Base-by-base conservation (phyloP, 1,139 yeast genomes). In the Yamadazyma kanchanaburiensis region DNA sequence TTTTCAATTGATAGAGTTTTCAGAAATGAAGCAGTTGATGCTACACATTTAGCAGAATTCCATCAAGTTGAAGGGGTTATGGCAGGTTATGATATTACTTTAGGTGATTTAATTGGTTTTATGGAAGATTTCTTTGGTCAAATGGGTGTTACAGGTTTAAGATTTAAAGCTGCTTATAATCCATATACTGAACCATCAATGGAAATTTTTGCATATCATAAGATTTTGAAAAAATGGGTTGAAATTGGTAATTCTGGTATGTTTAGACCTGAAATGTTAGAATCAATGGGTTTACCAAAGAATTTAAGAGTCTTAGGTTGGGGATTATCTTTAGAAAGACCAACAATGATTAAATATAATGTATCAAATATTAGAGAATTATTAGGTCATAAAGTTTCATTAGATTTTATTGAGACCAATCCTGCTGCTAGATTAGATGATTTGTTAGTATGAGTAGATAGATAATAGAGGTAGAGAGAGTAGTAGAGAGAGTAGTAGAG, bases 231-330 rank as follows among this genome's bases (percentile, higher is more conserved):
- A 51, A 91, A 88, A 60, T 94, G 98, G 98, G 98, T 94, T 41
- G 99, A 94, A 70, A 89, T 94, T 53, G 99, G 99, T 60, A 94
- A 94, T 71, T 87, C 96, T 15, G 99, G 98, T 60, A 84, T 94
- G 96, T 94, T 94, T 74, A 80, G 99, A 66, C 98, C 99, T 15
- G 99, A 94, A 64, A 94, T 94, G 99, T 74, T 94, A 58, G 96
- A 88, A 64, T 69, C 96, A 27, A 89, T 91, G 97, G 98, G 98
- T 21, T 74, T 94, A 53, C 98, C 98, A 40, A 81, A 82, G 69
- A 84, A 87, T 57, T 64, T 94, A 68, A 76, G 97, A 58, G 97
- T 91, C 18, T 76, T 88, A 47, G 99, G 99, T 42, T 94, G 95
- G 91, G 99, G 99, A 52, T 73, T 94, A 50, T 84, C 95, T 24